Evolutionary conservation across 495 filamentous ascomycete species (phyloP).

Genomic region (Podospora pseudoanserina): DNA sequence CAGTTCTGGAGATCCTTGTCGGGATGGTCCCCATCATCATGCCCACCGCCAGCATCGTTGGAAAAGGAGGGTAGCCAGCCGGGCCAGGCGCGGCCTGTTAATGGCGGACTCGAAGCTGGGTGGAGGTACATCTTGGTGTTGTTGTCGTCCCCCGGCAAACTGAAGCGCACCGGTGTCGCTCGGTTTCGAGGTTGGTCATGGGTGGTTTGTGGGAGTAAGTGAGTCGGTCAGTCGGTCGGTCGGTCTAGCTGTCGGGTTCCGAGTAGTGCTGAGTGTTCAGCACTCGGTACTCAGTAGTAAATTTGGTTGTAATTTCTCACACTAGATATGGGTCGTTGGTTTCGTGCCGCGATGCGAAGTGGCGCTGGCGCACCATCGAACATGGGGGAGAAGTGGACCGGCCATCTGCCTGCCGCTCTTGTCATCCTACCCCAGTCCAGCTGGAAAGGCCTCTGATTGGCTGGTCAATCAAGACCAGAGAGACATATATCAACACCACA

Average conservation of each 20-base stretch:
- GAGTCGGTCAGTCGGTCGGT: background rate
- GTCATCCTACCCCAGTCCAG: background rate
- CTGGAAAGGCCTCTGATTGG: background rate
- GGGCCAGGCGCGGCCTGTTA: conserved; percentile 4
- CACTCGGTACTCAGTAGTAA: background rate
- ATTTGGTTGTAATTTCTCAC: conserved; percentile 4
- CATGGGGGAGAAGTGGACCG: background rate
- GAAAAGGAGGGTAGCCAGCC: conserved; percentile 7
- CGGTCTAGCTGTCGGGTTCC: conserved; percentile 2
- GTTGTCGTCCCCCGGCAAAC: conserved; percentile 1
- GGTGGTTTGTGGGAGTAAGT: background rate
- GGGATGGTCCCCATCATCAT: conserved; percentile 32
- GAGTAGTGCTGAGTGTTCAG: background rate
- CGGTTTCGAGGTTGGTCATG: conserved; percentile 8
- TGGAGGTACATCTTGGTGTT: conserved; percentile 20
- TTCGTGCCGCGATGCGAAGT: conserved; percentile 2
- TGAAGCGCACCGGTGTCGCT: conserved; percentile 15
- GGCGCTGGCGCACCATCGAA: background rate
- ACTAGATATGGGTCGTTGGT: conserved; percentile 1
- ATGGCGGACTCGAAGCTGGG: background rate
- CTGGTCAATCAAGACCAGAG: background rate
- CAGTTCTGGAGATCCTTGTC: conserved; percentile 61
- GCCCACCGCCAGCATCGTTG: background rate
- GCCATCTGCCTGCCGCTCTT: background rate
- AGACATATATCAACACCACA: background rate